These are phyloP conservation scores for Microdochium paspali DNA, from an alignment of 2,329 filamentous ascomycete species.

Conservation along the genomic window DNA sequence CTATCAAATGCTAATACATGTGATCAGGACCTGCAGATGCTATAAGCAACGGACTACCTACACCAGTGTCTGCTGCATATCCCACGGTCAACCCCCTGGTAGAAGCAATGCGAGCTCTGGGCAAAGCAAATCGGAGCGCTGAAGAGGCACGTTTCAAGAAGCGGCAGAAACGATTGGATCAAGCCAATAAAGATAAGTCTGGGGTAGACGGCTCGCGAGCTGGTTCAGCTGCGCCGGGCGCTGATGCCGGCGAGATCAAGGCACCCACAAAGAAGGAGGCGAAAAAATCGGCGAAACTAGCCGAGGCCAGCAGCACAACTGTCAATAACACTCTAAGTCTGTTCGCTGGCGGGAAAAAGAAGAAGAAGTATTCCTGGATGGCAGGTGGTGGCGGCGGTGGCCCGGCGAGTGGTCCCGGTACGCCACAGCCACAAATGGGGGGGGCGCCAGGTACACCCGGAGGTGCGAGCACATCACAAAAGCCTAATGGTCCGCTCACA, in stretches of 20 bases:
- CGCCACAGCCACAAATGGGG: conserved; percentile 27
- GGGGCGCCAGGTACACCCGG: conserved; percentile 23
- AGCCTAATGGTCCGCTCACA: conserved; percentile 47
- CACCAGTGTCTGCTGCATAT: conserved; percentile 35
- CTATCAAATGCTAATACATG: conserved; percentile 5
- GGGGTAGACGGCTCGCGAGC: conserved; percentile 37
- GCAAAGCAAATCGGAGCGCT: conserved; percentile 55
- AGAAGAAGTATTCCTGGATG: conserved; percentile 71
- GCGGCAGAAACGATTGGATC: conserved; percentile 50
- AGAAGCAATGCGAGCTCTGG: conserved; percentile 48
- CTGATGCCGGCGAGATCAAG: conserved; percentile 49
- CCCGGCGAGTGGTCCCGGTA: conserved; percentile 39
- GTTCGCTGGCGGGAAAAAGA: conserved; percentile 54
- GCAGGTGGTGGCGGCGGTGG: conserved; percentile 42
- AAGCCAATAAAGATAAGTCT: conserved; percentile 36
- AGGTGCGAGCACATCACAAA: conserved; percentile 31
- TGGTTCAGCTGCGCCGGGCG: conserved; percentile 48
- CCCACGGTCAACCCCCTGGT: conserved; percentile 37
- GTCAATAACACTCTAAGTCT: conserved; percentile 77
- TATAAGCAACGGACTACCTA: conserved; percentile 29
- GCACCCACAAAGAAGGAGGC: conserved; percentile 78
- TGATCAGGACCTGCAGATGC: conserved; percentile 25
- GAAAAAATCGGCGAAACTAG: conserved; percentile 64
- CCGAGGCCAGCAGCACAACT: conserved; percentile 69
- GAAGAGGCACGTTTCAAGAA: conserved; percentile 66